phyloP scores from a whole-genome alignment of 129 eudicot genomes.

The Lactuca sativa region DNA sequence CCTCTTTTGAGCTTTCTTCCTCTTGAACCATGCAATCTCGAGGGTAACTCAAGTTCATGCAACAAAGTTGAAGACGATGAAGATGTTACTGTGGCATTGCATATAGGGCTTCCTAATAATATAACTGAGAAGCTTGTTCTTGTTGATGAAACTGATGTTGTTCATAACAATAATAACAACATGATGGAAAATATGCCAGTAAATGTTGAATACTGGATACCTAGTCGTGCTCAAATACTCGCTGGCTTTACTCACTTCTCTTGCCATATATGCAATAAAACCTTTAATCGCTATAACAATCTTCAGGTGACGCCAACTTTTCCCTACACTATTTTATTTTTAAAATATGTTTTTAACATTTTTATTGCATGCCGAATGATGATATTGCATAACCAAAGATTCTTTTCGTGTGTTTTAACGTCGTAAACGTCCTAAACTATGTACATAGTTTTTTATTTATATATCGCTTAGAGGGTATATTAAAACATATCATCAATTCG shows the following conservation, averaged over 20 bases:
- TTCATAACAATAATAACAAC: neutral
- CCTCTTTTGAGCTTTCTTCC: conserved; percentile 29
- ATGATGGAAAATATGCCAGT: conserved; percentile 6
- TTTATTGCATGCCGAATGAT: no score
- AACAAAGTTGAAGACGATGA: conserved; percentile 22
- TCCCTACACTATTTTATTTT: neutral
- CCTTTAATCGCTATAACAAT: conserved; percentile 88
- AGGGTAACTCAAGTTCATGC: conserved; percentile 19
- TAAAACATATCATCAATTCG: no score
- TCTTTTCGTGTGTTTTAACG: neutral
- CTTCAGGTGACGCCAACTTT: conserved; percentile 57
- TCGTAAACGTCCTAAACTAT: neutral
- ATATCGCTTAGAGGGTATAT: neutral
- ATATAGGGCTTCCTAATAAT: conserved; percentile 58
- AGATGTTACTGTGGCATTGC: conserved; percentile 54
- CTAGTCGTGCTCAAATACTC: conserved; percentile 70
- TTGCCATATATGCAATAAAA: conserved; percentile 72
- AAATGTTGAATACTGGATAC: conserved; percentile 61
- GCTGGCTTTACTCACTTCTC: conserved; percentile 85
- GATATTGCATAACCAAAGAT: neutral
- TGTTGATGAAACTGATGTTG: neutral
- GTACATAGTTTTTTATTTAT: neutral
- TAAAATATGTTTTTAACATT: no score
- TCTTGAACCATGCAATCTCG: conserved; percentile 27
- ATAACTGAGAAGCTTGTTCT: neutral